A percentile compares a stretch with the other conserved stretches of the same genome.
phyloP scores from a whole-genome alignment of 1,284 basidiomycete genomes.

The Ganoderma leucocontextum region DNA sequence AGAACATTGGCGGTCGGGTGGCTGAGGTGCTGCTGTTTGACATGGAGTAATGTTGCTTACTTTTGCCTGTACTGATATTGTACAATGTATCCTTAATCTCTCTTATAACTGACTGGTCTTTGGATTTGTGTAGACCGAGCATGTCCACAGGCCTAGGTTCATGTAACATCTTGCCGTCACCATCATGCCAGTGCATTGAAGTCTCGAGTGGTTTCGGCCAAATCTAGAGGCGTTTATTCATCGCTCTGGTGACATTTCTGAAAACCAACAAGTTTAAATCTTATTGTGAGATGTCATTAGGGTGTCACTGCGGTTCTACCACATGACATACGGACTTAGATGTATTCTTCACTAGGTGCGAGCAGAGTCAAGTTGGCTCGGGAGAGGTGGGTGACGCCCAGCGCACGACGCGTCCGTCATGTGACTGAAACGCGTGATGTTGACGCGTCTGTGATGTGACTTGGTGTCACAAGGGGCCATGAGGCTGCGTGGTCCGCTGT shows the following conservation, averaged over 20 bases:
- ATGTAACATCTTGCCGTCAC: no score
- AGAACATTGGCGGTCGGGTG: slow-evolving; percentile 65
- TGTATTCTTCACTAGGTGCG: no score
- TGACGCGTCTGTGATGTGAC: slow-evolving; percentile 24
- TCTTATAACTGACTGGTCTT: background rate
- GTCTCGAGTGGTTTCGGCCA: no score
- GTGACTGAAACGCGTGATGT: slow-evolving; percentile 28
- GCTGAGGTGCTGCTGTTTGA: slow-evolving; percentile 83
- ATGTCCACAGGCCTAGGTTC: no score
- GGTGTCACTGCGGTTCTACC: background rate
- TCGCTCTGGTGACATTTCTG: no score
- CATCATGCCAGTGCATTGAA: no score
- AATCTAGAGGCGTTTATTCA: no score
- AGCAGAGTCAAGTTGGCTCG: no score
- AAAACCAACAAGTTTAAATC: no score
- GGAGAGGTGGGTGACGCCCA: no score
- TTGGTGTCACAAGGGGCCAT: background rate
- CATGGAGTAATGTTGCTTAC: slow-evolving; percentile 52
- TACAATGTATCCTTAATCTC: background rate
- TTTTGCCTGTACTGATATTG: background rate
- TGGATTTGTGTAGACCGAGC: background rate
- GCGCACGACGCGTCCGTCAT: slow-evolving; percentile 7
- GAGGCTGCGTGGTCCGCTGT: background rate
- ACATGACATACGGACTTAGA: background rate
- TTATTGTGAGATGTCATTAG: no score